Percentiles rank a stretch among this genome's conserved stretches.
These are phyloP conservation scores for Metschnikowia noctiluminum DNA, from an alignment of 805 yeast genomes.

Conservation along the genomic window DNA sequence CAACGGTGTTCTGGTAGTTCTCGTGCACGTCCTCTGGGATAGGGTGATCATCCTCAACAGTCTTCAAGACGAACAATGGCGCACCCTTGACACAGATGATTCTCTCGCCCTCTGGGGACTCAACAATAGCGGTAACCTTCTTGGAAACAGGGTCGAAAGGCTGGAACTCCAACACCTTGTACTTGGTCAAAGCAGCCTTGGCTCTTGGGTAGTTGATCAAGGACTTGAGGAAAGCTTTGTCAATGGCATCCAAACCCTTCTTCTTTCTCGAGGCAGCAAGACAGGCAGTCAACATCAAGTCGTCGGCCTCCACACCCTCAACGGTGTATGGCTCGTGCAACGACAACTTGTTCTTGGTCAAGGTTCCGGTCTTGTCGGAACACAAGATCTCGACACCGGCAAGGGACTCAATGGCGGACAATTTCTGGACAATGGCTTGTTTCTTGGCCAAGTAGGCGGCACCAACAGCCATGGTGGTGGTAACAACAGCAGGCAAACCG, in stretches of 20 bases:
- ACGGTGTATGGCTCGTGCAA: conserved; percentile 97
- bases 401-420: conserved; percentile 93
- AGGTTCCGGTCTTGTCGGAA: conserved; percentile 97
- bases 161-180: conserved; percentile 92
- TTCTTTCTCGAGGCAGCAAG: conserved; percentile 96
- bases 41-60: conserved; percentile 96
- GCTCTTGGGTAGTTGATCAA: conserved; percentile 87
- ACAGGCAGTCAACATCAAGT: conserved; percentile 95
- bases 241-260: conserved; percentile 98
- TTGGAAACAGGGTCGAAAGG: conserved; percentile 98
- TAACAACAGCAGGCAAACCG: conserved; percentile 97
- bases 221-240: conserved; percentile 93
- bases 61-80: conserved; percentile 92
- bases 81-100: conserved; percentile 97
- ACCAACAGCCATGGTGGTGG: conserved; percentile 99
- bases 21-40: conserved; percentile 90
- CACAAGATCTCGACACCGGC: conserved; percentile 98
- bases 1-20: conserved; percentile 95
- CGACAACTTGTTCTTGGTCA: conserved; percentile 95
- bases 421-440: conserved; percentile 94
- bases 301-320: conserved; percentile 94
- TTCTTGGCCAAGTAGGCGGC: conserved; percentile 97
- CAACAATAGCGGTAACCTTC: conserved; percentile 93
- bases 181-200: conserved; percentile 85
- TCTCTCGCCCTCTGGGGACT: conserved; percentile 94